phyloP scores from a whole-genome alignment of 768 basidiomycete species.

The Macrolepiota albuminosa region DNA sequence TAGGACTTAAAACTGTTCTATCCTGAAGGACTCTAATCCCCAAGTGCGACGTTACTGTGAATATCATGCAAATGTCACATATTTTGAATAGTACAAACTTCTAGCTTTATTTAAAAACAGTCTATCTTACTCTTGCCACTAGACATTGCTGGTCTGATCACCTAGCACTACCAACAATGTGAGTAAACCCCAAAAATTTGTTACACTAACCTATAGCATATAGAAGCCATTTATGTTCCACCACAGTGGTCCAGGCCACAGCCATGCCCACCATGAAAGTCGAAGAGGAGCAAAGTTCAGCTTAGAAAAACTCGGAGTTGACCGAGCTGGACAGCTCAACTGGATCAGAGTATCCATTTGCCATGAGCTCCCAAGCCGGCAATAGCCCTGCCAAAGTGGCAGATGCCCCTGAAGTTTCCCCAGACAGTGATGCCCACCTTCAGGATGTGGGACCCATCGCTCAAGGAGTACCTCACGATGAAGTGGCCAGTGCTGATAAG shows the following conservation, averaged over 20 bases:
- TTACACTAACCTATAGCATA: neutral
- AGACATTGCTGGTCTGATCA: neutral
- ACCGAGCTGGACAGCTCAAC: neutral
- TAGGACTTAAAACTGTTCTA: no score
- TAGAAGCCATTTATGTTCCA: neutral
- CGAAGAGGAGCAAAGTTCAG: accelerated
- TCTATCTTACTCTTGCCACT: neutral
- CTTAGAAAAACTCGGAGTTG: neutral
- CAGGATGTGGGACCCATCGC: neutral
- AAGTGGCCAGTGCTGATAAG: neutral
- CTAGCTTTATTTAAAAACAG: neutral
- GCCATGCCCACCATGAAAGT: no score
- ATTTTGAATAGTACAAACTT: neutral
- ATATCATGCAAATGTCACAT: no score
- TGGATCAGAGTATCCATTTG: neutral
- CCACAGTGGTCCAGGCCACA: neutral
- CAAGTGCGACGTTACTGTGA: no score
- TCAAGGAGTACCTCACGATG: neutral
- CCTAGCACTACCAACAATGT: neutral
- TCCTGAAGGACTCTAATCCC: no score
- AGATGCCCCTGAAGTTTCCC: neutral
- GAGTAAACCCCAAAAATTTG: neutral
- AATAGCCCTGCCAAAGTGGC: neutral
- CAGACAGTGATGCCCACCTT: no score
- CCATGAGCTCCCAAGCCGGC: neutral